Conservation (phyloP, 768 basidiomycete species). For the Krasilnikovozyma curviuscula region DNA sequence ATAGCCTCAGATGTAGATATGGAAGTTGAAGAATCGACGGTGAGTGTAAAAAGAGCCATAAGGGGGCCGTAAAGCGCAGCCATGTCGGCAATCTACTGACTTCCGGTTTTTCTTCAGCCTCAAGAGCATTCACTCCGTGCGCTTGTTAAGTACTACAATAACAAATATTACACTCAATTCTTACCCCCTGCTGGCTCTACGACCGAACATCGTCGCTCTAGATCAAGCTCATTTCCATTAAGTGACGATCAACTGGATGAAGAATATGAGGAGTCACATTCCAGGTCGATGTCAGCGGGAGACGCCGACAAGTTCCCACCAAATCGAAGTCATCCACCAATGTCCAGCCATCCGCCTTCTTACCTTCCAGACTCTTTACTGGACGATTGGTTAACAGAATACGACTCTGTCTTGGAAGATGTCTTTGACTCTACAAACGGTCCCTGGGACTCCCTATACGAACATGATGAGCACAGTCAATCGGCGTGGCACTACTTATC, state of each 20-base stretch:
- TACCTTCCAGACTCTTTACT: slow-evolving; percentile 44
- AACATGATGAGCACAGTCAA: slow-evolving; percentile 16
- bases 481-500: slow-evolving; percentile 10
- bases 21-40: slow-evolving; percentile 66
- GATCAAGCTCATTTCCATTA: slow-evolving; percentile 18
- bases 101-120: slow-evolving; percentile 34
- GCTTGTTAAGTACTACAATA: slow-evolving; percentile 92
- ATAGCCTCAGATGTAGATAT: slow-evolving; percentile 82
- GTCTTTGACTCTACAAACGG: slow-evolving; percentile 30
- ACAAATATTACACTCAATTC: slow-evolving; percentile 59
- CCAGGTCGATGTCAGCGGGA: slow-evolving; percentile 26
- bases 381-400: slow-evolving; percentile 78
- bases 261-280: slow-evolving; percentile 5
- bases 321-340: slow-evolving; percentile 62
- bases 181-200: slow-evolving; percentile 49
- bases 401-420: slow-evolving; percentile 65
- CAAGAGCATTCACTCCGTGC: slow-evolving; percentile 88
- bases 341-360: slow-evolving; percentile 35
- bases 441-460: slow-evolving; percentile 2
- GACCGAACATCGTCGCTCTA: slow-evolving; percentile 21
- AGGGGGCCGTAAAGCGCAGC: background rate
- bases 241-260: slow-evolving; percentile 10
- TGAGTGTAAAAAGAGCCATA: slow-evolving; percentile 22
- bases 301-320: slow-evolving; percentile 94
- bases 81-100: too few species aligned